A percentile compares a stretch with the other conserved stretches of the same genome.
These are phyloP conservation scores for Earliella scabrosa DNA, from an alignment of 1,284 basidiomycete genomes.

Conservation along the genomic window DNA sequence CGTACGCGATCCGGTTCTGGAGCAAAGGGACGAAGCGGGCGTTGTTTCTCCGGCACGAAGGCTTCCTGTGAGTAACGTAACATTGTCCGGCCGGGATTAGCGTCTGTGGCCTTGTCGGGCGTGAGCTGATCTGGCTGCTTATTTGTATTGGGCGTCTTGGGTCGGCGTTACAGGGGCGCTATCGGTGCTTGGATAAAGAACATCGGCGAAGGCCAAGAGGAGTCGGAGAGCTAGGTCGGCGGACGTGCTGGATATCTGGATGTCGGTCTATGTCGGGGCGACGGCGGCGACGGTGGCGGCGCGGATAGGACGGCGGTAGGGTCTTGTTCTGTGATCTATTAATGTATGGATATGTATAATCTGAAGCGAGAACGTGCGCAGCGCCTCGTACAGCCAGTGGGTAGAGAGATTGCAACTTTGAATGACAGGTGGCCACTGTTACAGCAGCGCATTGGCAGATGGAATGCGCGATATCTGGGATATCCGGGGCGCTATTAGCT, in stretches of 20 bases:
- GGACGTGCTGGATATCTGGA: neutral
- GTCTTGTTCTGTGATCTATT: neutral
- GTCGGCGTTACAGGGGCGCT: constrained; percentile 61
- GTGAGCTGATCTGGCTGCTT: constrained; percentile 7
- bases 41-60: constrained; percentile 96
- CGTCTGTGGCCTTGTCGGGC: neutral
- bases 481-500: no score
- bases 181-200: constrained; percentile 98
- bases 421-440: neutral
- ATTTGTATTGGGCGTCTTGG: neutral
- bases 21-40: constrained; percentile 97
- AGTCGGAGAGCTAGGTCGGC: constrained; percentile 1
- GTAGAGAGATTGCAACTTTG: neutral
- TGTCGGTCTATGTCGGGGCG: no score
- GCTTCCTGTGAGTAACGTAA: constrained; percentile 95
- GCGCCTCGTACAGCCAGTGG: neutral
- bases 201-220: constrained; percentile 48
- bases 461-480: no score
- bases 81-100: no score
- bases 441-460: constrained; percentile 5
- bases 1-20: constrained; percentile 99
- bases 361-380: constrained; percentile 4
- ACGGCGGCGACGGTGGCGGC: neutral
- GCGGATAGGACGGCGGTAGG: neutral
- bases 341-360: constrained; percentile 26